These are phyloP conservation scores for Fusarium foetens DNA, from an alignment of 2,329 filamentous ascomycete species.

Conservation along the genomic window DNA sequence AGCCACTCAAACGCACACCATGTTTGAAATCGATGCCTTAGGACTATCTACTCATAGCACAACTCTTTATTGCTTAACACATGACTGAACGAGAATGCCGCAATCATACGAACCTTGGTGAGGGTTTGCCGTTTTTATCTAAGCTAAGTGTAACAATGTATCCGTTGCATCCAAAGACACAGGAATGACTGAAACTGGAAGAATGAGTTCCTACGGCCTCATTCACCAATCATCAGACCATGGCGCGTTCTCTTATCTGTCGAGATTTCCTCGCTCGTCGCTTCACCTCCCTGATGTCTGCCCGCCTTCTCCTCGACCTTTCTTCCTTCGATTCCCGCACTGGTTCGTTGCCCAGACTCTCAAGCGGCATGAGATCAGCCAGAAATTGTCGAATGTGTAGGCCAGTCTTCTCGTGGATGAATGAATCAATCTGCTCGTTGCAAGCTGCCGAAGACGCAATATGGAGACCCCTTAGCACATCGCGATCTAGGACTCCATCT, in stretches of 20 bases:
- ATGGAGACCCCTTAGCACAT: constrained; percentile 65
- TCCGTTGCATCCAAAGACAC: constrained; percentile 3
- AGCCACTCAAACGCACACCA: constrained; percentile 3
- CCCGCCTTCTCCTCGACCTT: constrained; percentile 44
- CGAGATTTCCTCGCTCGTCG: constrained; percentile 50
- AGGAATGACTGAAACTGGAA: constrained; percentile 3
- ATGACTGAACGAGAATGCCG: not conserved
- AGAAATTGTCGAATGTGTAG: constrained; percentile 64
- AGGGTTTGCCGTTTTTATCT: not conserved
- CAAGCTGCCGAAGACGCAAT: constrained; percentile 67
- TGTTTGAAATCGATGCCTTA: not conserved
- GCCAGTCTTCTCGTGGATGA: constrained; percentile 63
- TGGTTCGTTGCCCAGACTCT: constrained; percentile 53
- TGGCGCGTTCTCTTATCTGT: constrained; percentile 35
- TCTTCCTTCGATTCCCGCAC: constrained; percentile 40
- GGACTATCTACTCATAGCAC: not conserved
- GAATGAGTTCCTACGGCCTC: not conserved
- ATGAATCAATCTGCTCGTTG: constrained; percentile 63
- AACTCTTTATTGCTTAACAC: not conserved
- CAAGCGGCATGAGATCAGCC: constrained; percentile 63
- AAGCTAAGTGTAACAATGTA: constrained; percentile 6
- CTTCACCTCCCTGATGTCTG: constrained; percentile 51
- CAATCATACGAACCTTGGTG: not conserved
- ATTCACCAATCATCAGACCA: constrained; percentile 1
- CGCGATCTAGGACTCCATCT: constrained; percentile 57